Conservation (phyloP, 106 monocot genomes). For the Xerophyta viscosa region DNA sequence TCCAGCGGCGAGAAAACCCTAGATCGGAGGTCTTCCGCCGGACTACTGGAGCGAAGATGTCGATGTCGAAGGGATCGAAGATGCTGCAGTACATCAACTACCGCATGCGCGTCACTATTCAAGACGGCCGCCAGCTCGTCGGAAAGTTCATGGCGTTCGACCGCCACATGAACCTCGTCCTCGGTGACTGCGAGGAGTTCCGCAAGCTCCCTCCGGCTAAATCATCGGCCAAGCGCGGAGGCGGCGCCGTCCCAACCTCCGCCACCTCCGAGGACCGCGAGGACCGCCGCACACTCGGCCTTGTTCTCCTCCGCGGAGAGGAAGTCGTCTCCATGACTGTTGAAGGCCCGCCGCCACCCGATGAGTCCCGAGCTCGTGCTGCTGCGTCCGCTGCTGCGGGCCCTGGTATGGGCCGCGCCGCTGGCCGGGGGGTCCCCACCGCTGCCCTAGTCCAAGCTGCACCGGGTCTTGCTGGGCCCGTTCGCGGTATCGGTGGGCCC, state of each 20-base stretch:
- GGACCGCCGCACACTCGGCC: conserved; percentile 86
- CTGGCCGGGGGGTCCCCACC: conserved; percentile 83
- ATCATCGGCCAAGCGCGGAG: conserved; percentile 1
- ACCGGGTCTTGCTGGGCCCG: conserved; percentile 84
- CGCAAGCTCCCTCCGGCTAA: conserved; percentile 74
- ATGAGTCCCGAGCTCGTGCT: conserved; percentile 59
- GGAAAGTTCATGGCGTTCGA: conserved; percentile 99
- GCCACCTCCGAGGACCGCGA: conserved; percentile 46
- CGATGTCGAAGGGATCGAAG: conserved; percentile 97
- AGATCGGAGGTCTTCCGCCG: too few relatives aligned
- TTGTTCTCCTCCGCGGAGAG: conserved; percentile 85
- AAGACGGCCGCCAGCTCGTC: conserved; percentile 91
- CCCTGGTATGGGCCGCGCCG: conserved; percentile 78
- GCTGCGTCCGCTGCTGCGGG: conserved; percentile 36
- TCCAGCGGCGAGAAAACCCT: too few relatives aligned
- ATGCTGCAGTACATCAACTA: conserved; percentile 99
- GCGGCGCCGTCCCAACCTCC: not conserved
- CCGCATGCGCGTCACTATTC: conserved; percentile 97
- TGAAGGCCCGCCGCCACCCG: conserved; percentile 84
- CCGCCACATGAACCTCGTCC: conserved; percentile 98
- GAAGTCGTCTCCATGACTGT: conserved; percentile 96
- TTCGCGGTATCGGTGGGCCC: conserved; percentile 83
- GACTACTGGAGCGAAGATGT: conserved; percentile 67
- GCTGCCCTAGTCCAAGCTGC: conserved; percentile 78
- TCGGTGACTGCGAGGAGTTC: conserved; percentile 99